Conservation (phyloP, 805 yeast species). For the Teunomyces funiuensis region DNA sequence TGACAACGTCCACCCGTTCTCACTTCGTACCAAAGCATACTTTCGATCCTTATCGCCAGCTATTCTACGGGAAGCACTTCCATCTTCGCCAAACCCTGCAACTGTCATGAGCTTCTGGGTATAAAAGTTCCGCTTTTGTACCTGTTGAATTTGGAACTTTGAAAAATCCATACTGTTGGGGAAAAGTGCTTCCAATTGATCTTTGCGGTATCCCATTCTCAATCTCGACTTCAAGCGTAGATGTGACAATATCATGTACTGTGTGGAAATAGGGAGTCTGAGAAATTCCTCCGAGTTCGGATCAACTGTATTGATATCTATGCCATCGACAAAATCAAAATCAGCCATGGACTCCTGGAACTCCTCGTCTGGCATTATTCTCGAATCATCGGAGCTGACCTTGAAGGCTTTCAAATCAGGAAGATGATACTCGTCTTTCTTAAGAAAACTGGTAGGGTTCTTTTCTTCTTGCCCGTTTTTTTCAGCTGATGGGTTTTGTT, state of each 20-base stretch:
- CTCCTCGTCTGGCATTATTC: conserved; percentile 75
- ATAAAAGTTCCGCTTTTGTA: conserved; percentile 83
- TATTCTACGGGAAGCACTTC: conserved; percentile 51
- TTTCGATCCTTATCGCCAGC: conserved; percentile 81
- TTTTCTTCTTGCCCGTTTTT: conserved; percentile 7
- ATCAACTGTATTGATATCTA: conserved; percentile 72
- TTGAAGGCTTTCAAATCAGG: conserved; percentile 65
- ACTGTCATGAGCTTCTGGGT: conserved; percentile 85
- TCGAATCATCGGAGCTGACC: conserved; percentile 57
- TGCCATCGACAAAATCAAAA: conserved; percentile 58
- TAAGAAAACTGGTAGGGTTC: conserved; percentile 34
- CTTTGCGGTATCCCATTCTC: conserved; percentile 92
- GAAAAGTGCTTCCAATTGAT: conserved; percentile 78
- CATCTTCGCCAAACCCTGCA: conserved; percentile 70
- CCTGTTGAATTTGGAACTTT: conserved; percentile 88
- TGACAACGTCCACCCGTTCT: conserved; percentile 82
- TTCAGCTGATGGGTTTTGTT: conserved; percentile 7
- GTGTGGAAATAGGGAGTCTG: conserved; percentile 77
- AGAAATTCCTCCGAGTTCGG: conserved; percentile 79
- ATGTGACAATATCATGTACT: conserved; percentile 83
- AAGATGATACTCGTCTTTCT: conserved; percentile 80
- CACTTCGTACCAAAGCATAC: conserved; percentile 72
- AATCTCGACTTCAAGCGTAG: conserved; percentile 80
- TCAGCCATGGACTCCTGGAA: conserved; percentile 48
- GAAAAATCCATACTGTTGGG: conserved; percentile 90